Evolutionary conservation across 148 eudicot genomes (phyloP).

Genomic region (Chenopodium berlandieri): DNA sequence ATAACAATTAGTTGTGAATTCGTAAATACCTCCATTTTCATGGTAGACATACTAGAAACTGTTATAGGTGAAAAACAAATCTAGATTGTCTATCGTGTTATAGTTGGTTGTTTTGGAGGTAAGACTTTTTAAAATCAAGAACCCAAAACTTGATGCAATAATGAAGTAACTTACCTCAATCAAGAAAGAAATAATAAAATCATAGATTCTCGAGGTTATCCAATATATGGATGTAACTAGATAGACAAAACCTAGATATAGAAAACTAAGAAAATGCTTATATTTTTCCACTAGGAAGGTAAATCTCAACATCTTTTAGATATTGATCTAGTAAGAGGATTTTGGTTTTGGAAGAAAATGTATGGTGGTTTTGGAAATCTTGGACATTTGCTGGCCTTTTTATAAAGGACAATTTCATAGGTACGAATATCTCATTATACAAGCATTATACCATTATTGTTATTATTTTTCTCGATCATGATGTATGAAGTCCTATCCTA

Average conservation of each 20-base stretch:
- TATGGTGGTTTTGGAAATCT: not conserved
- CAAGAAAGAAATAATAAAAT: slow-evolving; percentile 24
- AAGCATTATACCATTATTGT: too few relatives aligned
- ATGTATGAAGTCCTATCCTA: too few relatives aligned
- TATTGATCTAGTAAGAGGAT: not conserved
- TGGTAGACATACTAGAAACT: slow-evolving; percentile 64
- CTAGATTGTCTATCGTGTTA: slow-evolving; percentile 24
- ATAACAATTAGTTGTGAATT: slow-evolving; percentile 53
- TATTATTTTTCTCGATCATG: too few relatives aligned
- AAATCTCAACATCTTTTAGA: slow-evolving; percentile 19
- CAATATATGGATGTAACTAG: slow-evolving; percentile 2
- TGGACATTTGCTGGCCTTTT: not conserved
- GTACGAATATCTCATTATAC: not conserved
- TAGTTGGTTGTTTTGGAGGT: slow-evolving; percentile 30
- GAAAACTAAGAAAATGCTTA: slow-evolving; percentile 2
- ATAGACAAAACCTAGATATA: not conserved
- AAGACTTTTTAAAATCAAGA: slow-evolving; percentile 23
- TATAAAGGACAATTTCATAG: not conserved
- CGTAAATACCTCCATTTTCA: slow-evolving; percentile 74
- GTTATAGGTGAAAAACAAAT: slow-evolving; percentile 53
- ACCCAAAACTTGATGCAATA: slow-evolving; percentile 31
- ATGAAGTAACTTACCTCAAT: slow-evolving; percentile 41
- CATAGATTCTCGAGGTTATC: not conserved
- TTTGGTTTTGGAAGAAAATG: not conserved
- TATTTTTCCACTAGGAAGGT: not conserved